Conservation (phyloP, 2,329 filamentous ascomycete species). For the Acrocalymma vagum region DNA sequence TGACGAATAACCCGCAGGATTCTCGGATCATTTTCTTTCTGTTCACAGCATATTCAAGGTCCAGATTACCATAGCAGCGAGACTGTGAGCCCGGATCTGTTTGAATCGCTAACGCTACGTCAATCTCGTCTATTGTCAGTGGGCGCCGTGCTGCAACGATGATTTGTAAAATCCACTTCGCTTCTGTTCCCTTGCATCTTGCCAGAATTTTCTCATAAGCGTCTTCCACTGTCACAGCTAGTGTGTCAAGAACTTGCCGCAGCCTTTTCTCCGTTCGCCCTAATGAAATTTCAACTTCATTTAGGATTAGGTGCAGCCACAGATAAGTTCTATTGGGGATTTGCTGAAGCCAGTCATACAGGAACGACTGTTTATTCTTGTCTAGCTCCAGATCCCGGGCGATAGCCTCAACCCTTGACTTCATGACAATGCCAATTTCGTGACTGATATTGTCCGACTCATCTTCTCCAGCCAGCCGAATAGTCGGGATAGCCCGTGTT, state of each 20-base stretch:
- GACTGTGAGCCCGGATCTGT: conserved; percentile 8
- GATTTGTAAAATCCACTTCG: conserved; percentile 27
- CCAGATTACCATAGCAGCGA: conserved; percentile 2
- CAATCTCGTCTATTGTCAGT: conserved; percentile 31
- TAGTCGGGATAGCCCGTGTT: conserved; percentile 3
- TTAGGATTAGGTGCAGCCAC: conserved; percentile 33
- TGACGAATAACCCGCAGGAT: conserved; percentile 34
- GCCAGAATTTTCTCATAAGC: conserved; percentile 37
- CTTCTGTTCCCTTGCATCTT: conserved; percentile 4
- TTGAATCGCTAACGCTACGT: conserved; percentile 23
- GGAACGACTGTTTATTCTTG: background rate
- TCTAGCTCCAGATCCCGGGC: conserved; percentile 5
- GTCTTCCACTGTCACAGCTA: conserved; percentile 31
- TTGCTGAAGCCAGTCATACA: conserved; percentile 18
- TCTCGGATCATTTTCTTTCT: conserved; percentile 14
- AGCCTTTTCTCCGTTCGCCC: conserved; percentile 17
- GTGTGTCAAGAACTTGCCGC: conserved; percentile 10
- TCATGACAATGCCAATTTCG: conserved; percentile 45
- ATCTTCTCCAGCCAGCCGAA: conserved; percentile 29
- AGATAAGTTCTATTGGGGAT: conserved; percentile 39
- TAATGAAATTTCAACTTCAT: conserved; percentile 10
- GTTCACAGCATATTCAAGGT: conserved; percentile 4
- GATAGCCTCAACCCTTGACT: conserved; percentile 20
- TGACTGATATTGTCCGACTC: conserved; percentile 33
- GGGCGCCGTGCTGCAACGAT: conserved; percentile 32